These are phyloP conservation scores for Paraphaeosphaeria sporulosa DNA, from an alignment of 2,329 filamentous ascomycete species.

Conservation along the genomic window DNA sequence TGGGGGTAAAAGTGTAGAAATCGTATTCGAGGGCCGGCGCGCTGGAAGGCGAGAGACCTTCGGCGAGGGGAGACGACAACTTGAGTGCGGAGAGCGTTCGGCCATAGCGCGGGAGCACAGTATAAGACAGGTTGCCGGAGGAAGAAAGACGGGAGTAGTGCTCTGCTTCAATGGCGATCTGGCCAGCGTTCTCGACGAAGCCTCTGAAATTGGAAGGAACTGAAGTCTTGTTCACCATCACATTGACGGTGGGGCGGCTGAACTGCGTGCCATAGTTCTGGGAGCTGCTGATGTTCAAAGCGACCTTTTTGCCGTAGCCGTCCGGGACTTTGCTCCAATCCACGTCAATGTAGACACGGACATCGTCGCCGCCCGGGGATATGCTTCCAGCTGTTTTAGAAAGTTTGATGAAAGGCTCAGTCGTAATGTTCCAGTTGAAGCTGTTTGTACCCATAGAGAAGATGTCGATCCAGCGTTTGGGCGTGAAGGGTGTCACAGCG, in stretches of 20 bases:
- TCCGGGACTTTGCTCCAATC: conserved; percentile 42
- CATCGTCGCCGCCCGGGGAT: conserved; percentile 38
- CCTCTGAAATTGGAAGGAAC: conserved; percentile 44
- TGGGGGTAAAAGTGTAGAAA: conserved; percentile 47
- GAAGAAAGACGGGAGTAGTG: conserved; percentile 46
- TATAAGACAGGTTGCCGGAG: conserved; percentile 36
- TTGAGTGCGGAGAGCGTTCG: conserved; percentile 48
- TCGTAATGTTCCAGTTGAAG: conserved; percentile 47
- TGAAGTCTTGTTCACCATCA: conserved; percentile 45
- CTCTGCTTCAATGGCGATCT: conserved; percentile 48
- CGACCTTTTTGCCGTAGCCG: conserved; percentile 36
- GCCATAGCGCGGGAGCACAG: conserved; percentile 44
- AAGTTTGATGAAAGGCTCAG: conserved; percentile 48
- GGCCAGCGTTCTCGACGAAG: conserved; percentile 45
- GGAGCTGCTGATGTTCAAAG: conserved; percentile 43
- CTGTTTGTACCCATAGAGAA: conserved; percentile 41
- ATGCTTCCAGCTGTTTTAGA: conserved; percentile 43
- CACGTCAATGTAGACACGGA: conserved; percentile 48
- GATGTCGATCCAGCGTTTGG: conserved; percentile 48
- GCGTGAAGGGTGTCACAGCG: conserved; percentile 43
- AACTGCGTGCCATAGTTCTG: conserved; percentile 51
- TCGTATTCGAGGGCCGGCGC: conserved; percentile 47
- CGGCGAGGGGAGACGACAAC: conserved; percentile 35
- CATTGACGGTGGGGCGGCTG: conserved; percentile 35
- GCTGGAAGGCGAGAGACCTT: conserved; percentile 35